Base-by-base conservation (phyloP, 2,329 filamentous ascomycete genomes). In the Fusarium fujikuroi region DNA sequence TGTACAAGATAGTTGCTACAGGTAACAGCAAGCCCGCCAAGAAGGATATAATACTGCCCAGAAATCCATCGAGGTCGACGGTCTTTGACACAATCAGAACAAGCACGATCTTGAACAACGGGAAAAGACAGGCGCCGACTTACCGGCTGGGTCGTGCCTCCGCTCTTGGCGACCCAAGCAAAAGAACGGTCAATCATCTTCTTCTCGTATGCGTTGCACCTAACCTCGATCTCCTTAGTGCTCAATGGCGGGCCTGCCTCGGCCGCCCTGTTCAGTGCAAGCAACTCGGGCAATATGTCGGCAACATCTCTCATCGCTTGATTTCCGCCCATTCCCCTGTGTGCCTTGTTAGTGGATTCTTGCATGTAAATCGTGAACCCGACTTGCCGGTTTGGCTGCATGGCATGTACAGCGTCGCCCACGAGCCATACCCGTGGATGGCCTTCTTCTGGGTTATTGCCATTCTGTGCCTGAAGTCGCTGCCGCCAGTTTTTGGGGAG, bases 381-480 rank as follows among this genome's bases (percentile, higher is more conserved):
- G 9, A 44, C 53, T 44, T 25, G 14, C 53, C 39, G n/a, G 39
- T 36, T 57, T 21, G 53, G 53, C 53, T 57, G 53, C 39, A 44
- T 44, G 4, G 39, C 53, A 44, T 57, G 53, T 9, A 57, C 53
- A 4, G 53, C 53, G 28, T 57, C 53, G 3, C 53, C 53, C 9
- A 57, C 18, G n/a, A 57, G 53, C 53, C 53, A 57, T 16, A 57
- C 39, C 1, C 53, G 39, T 11, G 53, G 21, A 12, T 57, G n/a
- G 19, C 53, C 53, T n/a, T 57, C 21, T 8, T 57, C 53, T 8
- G 4, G 14, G 5, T 3, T 9, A 15, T 16, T 25, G 11, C 16
- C 53, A 3, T 28, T 57, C 5, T 2, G 39, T 15, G 28, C 25
- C 12, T 1, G 39, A 25, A 57, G 39, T 25, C 25, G 53, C n/a